Evolutionary conservation across 2,329 filamentous ascomycete species (phyloP), one percentile per base, ranked within the genome.

Genomic region (Penicillium sp.): DNA sequence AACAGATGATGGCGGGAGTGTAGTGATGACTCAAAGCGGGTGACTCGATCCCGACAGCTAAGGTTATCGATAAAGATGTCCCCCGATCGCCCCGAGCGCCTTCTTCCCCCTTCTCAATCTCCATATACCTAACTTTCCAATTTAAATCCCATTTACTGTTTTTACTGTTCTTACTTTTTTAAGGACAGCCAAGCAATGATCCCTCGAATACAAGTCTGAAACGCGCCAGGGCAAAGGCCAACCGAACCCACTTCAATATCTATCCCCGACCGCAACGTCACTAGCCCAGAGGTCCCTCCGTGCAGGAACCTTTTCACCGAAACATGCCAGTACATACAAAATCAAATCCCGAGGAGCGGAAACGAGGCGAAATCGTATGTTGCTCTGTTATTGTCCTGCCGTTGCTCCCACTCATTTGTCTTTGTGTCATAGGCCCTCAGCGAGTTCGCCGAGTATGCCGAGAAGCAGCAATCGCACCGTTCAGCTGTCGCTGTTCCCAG

Each of bases 361-460:
- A 90, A 64, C 91, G 90, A 77, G 92, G 92, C 64, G 92, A 97
- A 78, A 85, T 89, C 58, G 90, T 93, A 83, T 57, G 83, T 67
- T 4, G 25, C 8, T 8, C 22, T 4, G 20, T 3, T 3, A 29
- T 29, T 22, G 15, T 23, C 9, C 37, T 40, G 7, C 15, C 29
- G 4, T 18, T 20, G 29, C 43, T 25, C 37, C 15, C 25, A 20
- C 4, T 43, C 41, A 26, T 37, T n/a, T 51, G 58, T 63, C 59
- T 53, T 54, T 49, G 25, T 33, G 46, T 43, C 27, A 31, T 53
- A 87, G 84, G 92, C 93, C 12, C 82, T 99, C 53, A 94, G 89
- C 78, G 94, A 97, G 67, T 99, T 99, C 72, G 92, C 92, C 73
- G 94, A 99, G 69, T 97, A 97, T 69, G 94, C 97, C 62, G 92